phyloP scores from a whole-genome alignment of 1,139 yeast species.

The Protomyces gravidus region DNA sequence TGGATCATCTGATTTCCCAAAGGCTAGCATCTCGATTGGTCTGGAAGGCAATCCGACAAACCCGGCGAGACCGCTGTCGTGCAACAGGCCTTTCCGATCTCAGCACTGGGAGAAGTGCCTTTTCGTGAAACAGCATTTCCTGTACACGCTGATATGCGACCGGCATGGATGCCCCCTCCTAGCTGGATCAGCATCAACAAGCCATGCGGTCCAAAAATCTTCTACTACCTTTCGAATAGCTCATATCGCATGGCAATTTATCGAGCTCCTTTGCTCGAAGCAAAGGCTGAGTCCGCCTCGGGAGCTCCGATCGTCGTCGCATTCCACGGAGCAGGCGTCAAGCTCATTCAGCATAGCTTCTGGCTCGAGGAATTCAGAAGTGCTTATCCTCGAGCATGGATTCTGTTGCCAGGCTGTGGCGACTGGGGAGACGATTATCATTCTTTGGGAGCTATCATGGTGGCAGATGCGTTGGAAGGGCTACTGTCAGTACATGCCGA shows the following conservation, averaged over 20 bases:
- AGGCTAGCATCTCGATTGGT: not conserved
- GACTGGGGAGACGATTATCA: conserved; percentile 16
- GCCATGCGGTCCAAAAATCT: no score
- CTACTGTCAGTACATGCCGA: not conserved
- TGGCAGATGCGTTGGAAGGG: not conserved
- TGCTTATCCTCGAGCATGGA: conserved; percentile 7
- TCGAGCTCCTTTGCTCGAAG: not conserved
- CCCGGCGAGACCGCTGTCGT: no score
- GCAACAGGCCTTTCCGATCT: no score
- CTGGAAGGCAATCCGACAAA: no score
- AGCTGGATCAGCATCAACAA: no score
- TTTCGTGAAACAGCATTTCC: no score
- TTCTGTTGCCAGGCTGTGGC: conserved; percentile 12
- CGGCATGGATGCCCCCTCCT: no score
- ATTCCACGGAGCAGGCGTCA: conserved; percentile 15
- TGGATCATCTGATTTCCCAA: not conserved
- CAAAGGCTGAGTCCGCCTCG: no score
- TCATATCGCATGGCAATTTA: no score
- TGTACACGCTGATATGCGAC: no score
- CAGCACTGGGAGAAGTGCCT: no score
- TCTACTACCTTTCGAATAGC: no score
- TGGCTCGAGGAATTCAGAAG: conserved; percentile 1
- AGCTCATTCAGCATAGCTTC: not conserved
- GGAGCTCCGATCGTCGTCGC: conserved; percentile 1
- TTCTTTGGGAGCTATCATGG: not conserved